These are phyloP conservation scores for Pseudocercospora fuligena DNA, from an alignment of 2,329 filamentous ascomycete species.

Conservation along the genomic window DNA sequence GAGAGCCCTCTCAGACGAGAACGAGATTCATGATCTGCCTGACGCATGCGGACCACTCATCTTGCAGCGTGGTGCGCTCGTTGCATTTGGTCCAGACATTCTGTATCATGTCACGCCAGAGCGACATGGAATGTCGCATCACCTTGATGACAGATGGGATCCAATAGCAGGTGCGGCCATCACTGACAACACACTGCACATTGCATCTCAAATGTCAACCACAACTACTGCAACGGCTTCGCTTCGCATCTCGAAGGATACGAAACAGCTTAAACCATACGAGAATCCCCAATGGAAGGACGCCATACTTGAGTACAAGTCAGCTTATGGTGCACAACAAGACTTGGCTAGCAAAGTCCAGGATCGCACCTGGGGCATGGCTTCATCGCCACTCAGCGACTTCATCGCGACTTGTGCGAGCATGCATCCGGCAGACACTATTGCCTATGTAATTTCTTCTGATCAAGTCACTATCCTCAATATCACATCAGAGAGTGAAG, in stretches of 20 bases:
- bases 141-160: conserved; percentile 51
- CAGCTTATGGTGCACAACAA: conserved; percentile 54
- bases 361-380: conserved; percentile 61
- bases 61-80: conserved; percentile 16
- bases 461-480: conserved; percentile 43
- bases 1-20: background rate
- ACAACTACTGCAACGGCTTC: conserved; percentile 42
- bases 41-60: conserved; percentile 30
- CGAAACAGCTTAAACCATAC: background rate
- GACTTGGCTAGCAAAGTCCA: conserved; percentile 56
- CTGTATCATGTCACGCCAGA: conserved; percentile 35
- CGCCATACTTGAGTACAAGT: conserved; percentile 44
- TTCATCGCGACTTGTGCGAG: conserved; percentile 56
- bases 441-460: conserved; percentile 59
- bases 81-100: conserved; percentile 40
- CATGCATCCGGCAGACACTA: conserved; percentile 61
- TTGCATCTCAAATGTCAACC: conserved; percentile 45
- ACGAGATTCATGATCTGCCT: conserved; percentile 11
- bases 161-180: conserved; percentile 44
- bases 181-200: conserved; percentile 38
- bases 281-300: conserved; percentile 45
- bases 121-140: conserved; percentile 34
- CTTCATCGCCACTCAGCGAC: conserved; percentile 52
- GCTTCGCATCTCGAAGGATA: conserved; percentile 36
- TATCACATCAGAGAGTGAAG: conserved; percentile 21